Evolutionary conservation across 768 basidiomycete species (phyloP).

Genomic region (Amylocystis lapponica): DNA sequence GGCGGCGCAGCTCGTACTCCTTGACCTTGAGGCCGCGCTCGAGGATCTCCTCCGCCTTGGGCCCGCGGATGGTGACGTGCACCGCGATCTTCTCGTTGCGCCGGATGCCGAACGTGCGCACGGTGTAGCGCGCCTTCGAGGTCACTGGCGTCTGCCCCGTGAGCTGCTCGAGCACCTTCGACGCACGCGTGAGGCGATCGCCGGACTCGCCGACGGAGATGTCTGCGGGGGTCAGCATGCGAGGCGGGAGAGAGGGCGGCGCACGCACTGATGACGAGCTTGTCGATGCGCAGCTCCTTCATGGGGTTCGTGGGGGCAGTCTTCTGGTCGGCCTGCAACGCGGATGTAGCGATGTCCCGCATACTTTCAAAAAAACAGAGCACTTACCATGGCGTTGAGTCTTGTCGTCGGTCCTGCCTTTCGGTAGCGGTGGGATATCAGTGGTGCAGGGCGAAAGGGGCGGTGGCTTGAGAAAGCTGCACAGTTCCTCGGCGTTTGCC

Average conservation of each 20-base stretch:
- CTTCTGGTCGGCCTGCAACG: constrained; percentile 83
- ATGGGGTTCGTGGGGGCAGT: constrained; percentile 87
- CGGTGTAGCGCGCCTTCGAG: constrained; percentile 99
- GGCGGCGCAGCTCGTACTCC: constrained; percentile 97
- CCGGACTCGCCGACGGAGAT: constrained; percentile 99
- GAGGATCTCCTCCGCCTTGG: constrained; percentile 99
- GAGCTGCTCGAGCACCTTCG: constrained; percentile 98
- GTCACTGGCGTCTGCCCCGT: constrained; percentile 99
- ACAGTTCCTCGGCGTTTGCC: too few relatives aligned
- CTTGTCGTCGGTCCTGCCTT: too few relatives aligned
- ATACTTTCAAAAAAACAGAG: too few relatives aligned
- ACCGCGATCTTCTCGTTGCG: constrained; percentile 99
- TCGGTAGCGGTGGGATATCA: too few relatives aligned
- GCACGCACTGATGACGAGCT: constrained; percentile 97
- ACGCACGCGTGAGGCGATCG: constrained; percentile 97
- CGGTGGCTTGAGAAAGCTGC: too few relatives aligned
- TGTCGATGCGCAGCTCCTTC: constrained; percentile 96
- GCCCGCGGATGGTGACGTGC: constrained; percentile 97
- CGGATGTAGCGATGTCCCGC: too few relatives aligned
- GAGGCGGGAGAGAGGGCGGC: neutral
- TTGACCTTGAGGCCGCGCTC: constrained; percentile 99
- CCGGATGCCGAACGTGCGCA: constrained; percentile 97
- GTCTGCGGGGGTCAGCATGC: constrained; percentile 45
- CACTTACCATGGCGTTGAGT: too few relatives aligned
- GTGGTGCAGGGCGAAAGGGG: too few relatives aligned